phyloP scores from a whole-genome alignment of 1,139 yeast genomes.

The Blastobotrys raffinosifermentans region DNA sequence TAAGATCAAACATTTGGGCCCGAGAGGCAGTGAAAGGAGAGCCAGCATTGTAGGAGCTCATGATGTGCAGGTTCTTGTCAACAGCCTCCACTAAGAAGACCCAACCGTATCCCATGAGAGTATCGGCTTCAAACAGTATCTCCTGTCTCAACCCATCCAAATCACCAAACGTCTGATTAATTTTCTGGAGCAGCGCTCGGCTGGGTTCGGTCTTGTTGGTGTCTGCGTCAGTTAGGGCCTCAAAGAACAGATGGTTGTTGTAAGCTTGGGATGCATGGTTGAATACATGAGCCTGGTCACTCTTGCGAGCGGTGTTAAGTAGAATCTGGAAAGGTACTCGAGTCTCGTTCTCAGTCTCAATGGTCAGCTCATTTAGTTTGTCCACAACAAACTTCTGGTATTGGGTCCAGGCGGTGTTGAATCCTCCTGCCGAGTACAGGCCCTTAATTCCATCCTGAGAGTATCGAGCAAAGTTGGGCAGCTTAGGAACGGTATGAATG shows the following conservation, averaged over 20 bases:
- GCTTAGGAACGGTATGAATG: constrained; percentile 61
- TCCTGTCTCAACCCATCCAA: constrained; percentile 51
- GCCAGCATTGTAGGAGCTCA: constrained; percentile 75
- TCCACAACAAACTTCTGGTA: constrained; percentile 67
- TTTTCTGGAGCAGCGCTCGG: constrained; percentile 26
- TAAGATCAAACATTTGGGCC: constrained; percentile 69
- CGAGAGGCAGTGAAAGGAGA: constrained; percentile 80
- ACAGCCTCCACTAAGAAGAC: constrained; percentile 73
- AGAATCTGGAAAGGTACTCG: constrained; percentile 73
- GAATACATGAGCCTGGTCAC: constrained; percentile 65
- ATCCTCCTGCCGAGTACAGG: constrained; percentile 62
- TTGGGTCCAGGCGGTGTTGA: constrained; percentile 70
- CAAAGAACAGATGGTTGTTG: constrained; percentile 85
- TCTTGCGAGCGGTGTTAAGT: constrained; percentile 63
- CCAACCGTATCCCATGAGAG: constrained; percentile 75
- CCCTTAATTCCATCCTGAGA: constrained; percentile 59
- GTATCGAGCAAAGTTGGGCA: constrained; percentile 41
- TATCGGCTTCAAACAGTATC: constrained; percentile 51
- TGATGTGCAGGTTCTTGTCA: constrained; percentile 57
- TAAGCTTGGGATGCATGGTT: constrained; percentile 89
- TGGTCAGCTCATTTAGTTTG: constrained; percentile 66
- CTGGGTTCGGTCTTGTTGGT: constrained; percentile 30
- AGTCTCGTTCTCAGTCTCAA: constrained; percentile 64
- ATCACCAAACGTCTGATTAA: constrained; percentile 37
- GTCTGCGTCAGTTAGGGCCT: constrained; percentile 45